A percentile compares a stretch with the other conserved stretches of the same genome.
Evolutionary conservation across 208 protist genomes (phyloP).

Genomic region (Trypanosoma conorhini): DNA sequence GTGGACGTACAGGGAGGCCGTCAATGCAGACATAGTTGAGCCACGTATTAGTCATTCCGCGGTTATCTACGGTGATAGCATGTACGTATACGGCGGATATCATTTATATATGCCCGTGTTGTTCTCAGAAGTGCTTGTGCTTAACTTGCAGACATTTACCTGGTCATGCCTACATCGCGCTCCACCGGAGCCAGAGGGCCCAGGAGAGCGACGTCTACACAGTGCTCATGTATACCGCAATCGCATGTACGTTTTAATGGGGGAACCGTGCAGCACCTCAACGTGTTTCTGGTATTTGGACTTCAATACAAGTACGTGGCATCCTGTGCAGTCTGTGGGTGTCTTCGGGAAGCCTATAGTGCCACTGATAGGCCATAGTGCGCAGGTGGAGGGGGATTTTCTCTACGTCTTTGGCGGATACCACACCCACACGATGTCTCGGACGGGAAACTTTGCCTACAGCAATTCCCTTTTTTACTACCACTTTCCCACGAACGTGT

Average conservation of each 20-base stretch:
- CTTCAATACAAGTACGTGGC: conserved; percentile 48
- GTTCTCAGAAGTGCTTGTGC: conserved; percentile 67
- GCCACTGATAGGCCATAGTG: conserved; percentile 56
- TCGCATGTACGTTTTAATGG: conserved; percentile 86
- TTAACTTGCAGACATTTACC: conserved; percentile 71
- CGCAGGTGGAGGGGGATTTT: conserved; percentile 44
- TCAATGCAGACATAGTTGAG: conserved; percentile 44
- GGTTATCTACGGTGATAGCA: conserved; percentile 71
- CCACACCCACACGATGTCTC: conserved; percentile 1
- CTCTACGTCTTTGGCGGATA: conserved; percentile 78
- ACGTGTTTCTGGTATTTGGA: conserved; percentile 70
- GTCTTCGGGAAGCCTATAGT: conserved; percentile 30
- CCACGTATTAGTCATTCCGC: conserved; percentile 69
- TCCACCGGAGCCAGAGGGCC: conserved; percentile 53
- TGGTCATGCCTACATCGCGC: conserved; percentile 59
- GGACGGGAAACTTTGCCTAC: conserved; percentile 32
- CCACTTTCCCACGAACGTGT: conserved; percentile 44
- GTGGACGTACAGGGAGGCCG: conserved; percentile 41
- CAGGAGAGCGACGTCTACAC: conserved; percentile 72
- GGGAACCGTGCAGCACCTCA: conserved; percentile 29
- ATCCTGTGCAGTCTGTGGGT: conserved; percentile 35
- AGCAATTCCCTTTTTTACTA: conserved; percentile 56
- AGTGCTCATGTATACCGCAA: conserved; percentile 57
- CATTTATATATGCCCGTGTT: conserved; percentile 39
- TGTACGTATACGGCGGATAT: conserved; percentile 89